Evolutionary conservation across 371 early-diverging fungal genomes (phyloP).

Genomic region (Mucor saturninus): DNA sequence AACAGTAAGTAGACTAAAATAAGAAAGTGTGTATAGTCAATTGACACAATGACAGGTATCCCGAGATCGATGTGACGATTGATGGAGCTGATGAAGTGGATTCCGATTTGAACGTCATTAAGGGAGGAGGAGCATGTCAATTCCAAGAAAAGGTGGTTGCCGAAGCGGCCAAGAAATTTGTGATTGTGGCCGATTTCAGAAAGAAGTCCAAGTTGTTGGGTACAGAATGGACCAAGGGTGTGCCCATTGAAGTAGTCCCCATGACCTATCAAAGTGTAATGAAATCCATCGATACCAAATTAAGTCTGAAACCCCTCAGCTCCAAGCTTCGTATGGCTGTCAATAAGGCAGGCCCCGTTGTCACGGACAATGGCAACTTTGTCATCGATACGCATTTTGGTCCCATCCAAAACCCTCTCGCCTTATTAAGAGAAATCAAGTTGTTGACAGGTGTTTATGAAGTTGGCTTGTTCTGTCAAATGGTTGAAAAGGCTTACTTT

Average conservation of each 20-base stretch:
- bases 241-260: conserved; percentile 91
- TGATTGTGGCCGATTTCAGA: conserved; percentile 77
- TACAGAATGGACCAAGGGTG: conserved; percentile 80
- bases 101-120: conserved; percentile 80
- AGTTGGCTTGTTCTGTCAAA: conserved; percentile 87
- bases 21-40: neutral
- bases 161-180: conserved; percentile 76
- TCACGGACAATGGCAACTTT: conserved; percentile 95
- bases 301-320: conserved; percentile 38
- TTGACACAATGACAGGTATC: conserved; percentile 2
- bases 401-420: conserved; percentile 64
- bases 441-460: conserved; percentile 88
- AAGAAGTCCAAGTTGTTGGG: conserved; percentile 83
- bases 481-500: conserved; percentile 87
- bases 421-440: conserved; percentile 66
- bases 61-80: conserved; percentile 85
- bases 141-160: conserved; percentile 94
- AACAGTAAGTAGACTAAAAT: conserved; percentile 56
- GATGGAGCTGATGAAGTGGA: conserved; percentile 97
- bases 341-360: conserved; percentile 92
- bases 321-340: conserved; percentile 75
- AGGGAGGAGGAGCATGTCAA: conserved; percentile 95
- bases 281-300: conserved; percentile 21
- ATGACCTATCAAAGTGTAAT: conserved; percentile 61
- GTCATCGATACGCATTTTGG: conserved; percentile 89